Evolutionary conservation across 2,329 filamentous ascomycete species (phyloP).

Genomic region (Fusarium chaquense): DNA sequence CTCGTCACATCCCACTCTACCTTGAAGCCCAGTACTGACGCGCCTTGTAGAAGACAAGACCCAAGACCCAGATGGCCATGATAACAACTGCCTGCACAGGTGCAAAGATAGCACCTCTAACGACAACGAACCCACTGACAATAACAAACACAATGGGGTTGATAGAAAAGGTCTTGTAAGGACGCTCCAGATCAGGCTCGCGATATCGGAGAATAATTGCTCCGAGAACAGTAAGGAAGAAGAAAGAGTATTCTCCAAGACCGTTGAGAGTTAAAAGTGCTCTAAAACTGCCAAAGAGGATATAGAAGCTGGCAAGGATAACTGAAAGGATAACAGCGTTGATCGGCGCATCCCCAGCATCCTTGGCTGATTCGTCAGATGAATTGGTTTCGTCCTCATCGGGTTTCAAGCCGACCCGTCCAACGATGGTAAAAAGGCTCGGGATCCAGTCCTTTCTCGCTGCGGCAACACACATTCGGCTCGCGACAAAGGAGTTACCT

Average conservation of each 20-base stretch:
- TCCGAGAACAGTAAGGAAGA: slow-evolving; percentile 71
- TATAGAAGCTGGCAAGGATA: slow-evolving; percentile 66
- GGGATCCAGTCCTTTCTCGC: slow-evolving; percentile 66
- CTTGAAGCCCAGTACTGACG: slow-evolving; percentile 16
- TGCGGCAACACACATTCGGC: slow-evolving; percentile 71
- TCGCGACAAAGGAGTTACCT: slow-evolving; percentile 72
- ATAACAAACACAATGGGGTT: slow-evolving; percentile 66
- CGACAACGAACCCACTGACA: slow-evolving; percentile 70
- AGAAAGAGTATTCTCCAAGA: slow-evolving; percentile 71
- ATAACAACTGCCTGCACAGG: slow-evolving; percentile 65
- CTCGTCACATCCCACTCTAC: background rate
- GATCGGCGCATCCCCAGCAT: slow-evolving; percentile 63
- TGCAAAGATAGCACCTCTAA: slow-evolving; percentile 69
- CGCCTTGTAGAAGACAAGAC: slow-evolving; percentile 57
- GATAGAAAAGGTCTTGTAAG: slow-evolving; percentile 66
- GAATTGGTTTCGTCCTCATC: background rate
- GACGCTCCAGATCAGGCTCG: slow-evolving; percentile 66
- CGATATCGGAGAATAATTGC: slow-evolving; percentile 67
- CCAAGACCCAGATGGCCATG: slow-evolving; percentile 63
- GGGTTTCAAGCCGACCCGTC: slow-evolving; percentile 53
- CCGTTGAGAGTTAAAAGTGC: slow-evolving; percentile 71
- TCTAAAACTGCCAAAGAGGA: slow-evolving; percentile 70
- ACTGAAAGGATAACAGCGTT: slow-evolving; percentile 66
- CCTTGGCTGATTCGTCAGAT: background rate
- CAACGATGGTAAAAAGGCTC: slow-evolving; percentile 58